Conservation (phyloP, 202 grass and related monocot species). For the Brachypodium distachyon region DNA sequence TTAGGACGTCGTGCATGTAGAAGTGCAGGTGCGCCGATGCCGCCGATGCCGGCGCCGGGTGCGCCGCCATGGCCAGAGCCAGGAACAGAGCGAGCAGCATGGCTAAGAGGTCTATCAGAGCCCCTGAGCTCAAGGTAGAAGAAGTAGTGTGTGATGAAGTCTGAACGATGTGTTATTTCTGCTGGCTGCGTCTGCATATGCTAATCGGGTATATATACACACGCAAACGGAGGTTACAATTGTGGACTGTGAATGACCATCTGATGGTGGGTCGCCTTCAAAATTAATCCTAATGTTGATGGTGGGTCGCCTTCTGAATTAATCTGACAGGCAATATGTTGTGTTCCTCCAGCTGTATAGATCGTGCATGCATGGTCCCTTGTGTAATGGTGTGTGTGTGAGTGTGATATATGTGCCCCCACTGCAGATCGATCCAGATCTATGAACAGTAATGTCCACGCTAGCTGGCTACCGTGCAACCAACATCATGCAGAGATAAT, state of each 20-base stretch:
- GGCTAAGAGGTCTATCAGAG: background rate
- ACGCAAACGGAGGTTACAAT: too few species aligned
- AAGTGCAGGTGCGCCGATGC: slow-evolving; percentile 44
- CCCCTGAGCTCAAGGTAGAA: slow-evolving; percentile 14
- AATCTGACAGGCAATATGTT: background rate
- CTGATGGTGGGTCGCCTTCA: too few species aligned
- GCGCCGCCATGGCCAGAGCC: slow-evolving; percentile 1
- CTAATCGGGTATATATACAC: too few species aligned
- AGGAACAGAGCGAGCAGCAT: background rate
- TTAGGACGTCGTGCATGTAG: slow-evolving; percentile 39
- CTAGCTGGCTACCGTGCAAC: too few species aligned
- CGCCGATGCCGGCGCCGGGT: background rate
- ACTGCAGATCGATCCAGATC: background rate
- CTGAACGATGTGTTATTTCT: background rate
- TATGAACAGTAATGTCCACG: background rate
- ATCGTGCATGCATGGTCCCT: background rate
- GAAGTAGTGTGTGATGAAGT: background rate
- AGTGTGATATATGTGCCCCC: background rate
- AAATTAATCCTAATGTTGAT: too few species aligned
- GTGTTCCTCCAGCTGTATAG: background rate
- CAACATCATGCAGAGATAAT: too few species aligned
- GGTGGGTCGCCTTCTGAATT: background rate
- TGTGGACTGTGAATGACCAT: too few species aligned
- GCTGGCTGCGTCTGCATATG: too few species aligned
- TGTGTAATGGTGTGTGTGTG: too few species aligned